Evolutionary conservation across 225 moss, liverwort and hornwort genomes (phyloP), one percentile per base, ranked within the genome.

Genomic region (Sphagnum tenellum): DNA sequence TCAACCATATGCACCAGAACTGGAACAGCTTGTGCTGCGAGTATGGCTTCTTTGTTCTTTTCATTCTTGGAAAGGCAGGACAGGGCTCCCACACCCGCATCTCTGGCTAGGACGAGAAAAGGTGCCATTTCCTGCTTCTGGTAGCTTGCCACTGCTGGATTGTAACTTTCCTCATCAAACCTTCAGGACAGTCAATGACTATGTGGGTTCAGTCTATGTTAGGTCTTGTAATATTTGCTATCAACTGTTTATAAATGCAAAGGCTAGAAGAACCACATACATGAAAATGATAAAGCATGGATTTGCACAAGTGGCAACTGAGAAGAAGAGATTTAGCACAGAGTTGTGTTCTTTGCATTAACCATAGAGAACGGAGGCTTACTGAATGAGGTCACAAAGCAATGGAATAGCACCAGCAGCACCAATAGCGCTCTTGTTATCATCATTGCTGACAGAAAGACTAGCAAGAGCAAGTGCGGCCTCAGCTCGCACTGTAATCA

Each of bases 361-460:
- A 52, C 6, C 3, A 57, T 46, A 12, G 9, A 60, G 57, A 65
- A 52, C 46, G 12, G 44, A 49, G 49, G 49, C 88, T 86, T 86
- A 91, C 88, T 72, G 76, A 73, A 91, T 88, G 48, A 91, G 79
- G 48, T 83, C 76, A 78, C 88, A 91, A 64, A 91, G 85, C 3
- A 88, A 14, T 64, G 90, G 88, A 73, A 91, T 86, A 12, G 88
- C 90, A 71, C 86, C 86, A 3, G 72, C 71, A 44, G 44, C 73
- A 5, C 86, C 88, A 71, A 91, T 88, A 53, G 70, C 71, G 76
- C 72, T 88, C 57, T 86, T 91, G 6, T 86, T 86, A 52, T 77
- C 65, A 76, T 91, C 88, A 65, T 81, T 88, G 48, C 74, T 88
- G 12, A 86, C 57, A 1, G 81, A 86, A 48, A 91, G 84, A 69